Base-by-base conservation (phyloP, 805 yeast genomes). In the Starmerella apicola region DNA sequence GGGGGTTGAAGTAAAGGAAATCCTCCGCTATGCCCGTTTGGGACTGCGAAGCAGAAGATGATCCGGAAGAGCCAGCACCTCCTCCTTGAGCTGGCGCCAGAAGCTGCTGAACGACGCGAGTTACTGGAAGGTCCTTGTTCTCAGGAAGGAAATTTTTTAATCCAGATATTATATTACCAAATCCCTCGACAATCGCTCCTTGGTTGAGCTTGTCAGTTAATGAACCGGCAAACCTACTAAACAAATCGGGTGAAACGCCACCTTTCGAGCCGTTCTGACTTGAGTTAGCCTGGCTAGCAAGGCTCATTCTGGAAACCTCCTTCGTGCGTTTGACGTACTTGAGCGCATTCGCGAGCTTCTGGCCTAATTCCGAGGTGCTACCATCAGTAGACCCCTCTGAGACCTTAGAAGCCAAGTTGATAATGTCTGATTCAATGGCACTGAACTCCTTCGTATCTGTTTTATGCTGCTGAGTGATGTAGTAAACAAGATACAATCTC, bases 1-100 rank as follows among this genome's bases (percentile, higher is more conserved):
- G 77, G 22, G 98, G 96, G 59, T 91, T 96, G 54, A 83, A 81
- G 57, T 78, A 88, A 42, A 88, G 61, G 60, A 88, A 91, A 48
- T 83, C 94, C 56, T 86, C 97, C 20, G 51, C 43, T 19, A 52
- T 32, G 15, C 37, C 36, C 15, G 37, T 32, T 23, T 23, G 26
- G 26, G 10, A 8, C 26, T 20, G 32, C 19, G 32, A 7, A 40
- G 28, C 0, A 95, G 83, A 35, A 76, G 67, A 4, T 85, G 74
- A 18, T 4, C 15, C 15, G 43, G 67, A 69, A 10, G 66, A 45
- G 13, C 42, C 18, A 5, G 33, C 36, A 3, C 38, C 31, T n/a
- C 25, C 18, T 44, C 52, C 15, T 55, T 56, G 28, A 9, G 30
- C 42, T 6, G 97, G 95, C 46, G 83, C 93, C 81, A 85, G 78